These are phyloP conservation scores for Diaporthe destruens DNA, from an alignment of 2,329 filamentous ascomycete species.

Conservation along the genomic window DNA sequence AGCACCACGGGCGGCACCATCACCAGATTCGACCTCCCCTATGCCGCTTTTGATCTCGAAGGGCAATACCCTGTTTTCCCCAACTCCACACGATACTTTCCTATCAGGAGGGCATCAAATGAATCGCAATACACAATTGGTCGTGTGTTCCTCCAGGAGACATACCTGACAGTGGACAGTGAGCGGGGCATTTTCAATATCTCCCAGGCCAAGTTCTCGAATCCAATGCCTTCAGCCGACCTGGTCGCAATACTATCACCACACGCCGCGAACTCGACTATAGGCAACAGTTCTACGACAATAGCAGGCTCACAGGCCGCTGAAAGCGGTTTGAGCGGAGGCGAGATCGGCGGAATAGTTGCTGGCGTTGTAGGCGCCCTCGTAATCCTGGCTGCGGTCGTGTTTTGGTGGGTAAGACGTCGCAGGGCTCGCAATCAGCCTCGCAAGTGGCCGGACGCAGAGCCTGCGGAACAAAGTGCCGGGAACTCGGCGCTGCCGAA, in stretches of 20 bases:
- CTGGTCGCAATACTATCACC: conserved; percentile 1
- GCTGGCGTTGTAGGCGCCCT: neutral
- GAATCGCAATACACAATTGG: conserved; percentile 29
- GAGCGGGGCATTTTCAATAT: conserved; percentile 19
- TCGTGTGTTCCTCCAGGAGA: conserved; percentile 25
- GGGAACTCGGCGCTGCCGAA: neutral
- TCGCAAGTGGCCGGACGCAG: conserved; percentile 24
- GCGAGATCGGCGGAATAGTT: conserved; percentile 11
- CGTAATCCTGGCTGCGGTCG: neutral
- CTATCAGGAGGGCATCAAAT: conserved; percentile 10
- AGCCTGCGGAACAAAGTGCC: conserved; percentile 1
- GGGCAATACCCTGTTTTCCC: conserved; percentile 15
- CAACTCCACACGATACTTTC: conserved; percentile 24
- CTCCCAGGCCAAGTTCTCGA: conserved; percentile 20
- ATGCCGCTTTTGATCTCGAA: conserved; percentile 23
- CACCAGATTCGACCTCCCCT: conserved; percentile 10
- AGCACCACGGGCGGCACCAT: conserved; percentile 10
- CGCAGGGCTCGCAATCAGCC: neutral
- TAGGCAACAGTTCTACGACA: neutral
- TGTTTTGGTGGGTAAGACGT: conserved; percentile 23
- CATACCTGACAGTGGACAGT: conserved; percentile 23
- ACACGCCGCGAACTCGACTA: conserved; percentile 4
- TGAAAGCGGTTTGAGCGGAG: neutral
- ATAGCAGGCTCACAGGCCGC: neutral
- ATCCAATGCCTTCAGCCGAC: conserved; percentile 13